Percentiles rank a stretch among this genome's conserved stretches.
phyloP scores from a whole-genome alignment of 148 eudicot species.

The Fagopyrum homotropicum region DNA sequence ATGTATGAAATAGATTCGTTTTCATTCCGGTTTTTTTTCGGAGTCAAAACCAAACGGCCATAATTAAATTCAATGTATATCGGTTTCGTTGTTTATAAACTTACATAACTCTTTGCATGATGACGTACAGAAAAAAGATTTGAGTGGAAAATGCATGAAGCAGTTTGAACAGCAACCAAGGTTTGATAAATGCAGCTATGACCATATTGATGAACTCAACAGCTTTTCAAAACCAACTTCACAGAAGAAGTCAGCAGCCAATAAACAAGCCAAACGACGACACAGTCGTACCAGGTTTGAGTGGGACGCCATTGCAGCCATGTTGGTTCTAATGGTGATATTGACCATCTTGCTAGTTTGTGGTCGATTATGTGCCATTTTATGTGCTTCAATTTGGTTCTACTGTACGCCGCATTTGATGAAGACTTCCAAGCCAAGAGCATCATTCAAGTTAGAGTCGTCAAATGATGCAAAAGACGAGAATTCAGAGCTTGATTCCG shows the following conservation, averaged over 20 bases:
- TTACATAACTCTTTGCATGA: neutral
- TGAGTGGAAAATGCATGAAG: neutral
- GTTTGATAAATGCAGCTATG: neutral
- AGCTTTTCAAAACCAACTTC: neutral
- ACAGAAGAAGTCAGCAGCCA: neutral
- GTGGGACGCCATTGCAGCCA: constrained; percentile 2
- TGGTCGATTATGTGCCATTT: constrained; percentile 27
- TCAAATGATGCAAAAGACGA: neutral
- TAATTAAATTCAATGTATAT: too few species aligned
- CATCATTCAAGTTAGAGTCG: neutral
- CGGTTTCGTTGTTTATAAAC: too few species aligned
- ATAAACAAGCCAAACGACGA: neutral
- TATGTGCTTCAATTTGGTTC: constrained; percentile 22
- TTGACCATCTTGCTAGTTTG: constrained; percentile 18
- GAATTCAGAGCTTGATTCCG: neutral
- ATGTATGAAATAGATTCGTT: too few species aligned
- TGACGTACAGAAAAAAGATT: neutral
- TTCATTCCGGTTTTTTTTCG: too few species aligned
- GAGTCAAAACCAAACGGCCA: too few species aligned
- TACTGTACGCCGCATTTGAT: constrained; percentile 20
- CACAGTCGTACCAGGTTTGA: neutral
- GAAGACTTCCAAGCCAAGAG: neutral
- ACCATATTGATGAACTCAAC: neutral
- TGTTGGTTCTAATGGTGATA: constrained; percentile 11
- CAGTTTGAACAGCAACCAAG: neutral